phyloP scores from a whole-genome alignment of 306 rosid species.

The Notholithocarpus densiflorus region DNA sequence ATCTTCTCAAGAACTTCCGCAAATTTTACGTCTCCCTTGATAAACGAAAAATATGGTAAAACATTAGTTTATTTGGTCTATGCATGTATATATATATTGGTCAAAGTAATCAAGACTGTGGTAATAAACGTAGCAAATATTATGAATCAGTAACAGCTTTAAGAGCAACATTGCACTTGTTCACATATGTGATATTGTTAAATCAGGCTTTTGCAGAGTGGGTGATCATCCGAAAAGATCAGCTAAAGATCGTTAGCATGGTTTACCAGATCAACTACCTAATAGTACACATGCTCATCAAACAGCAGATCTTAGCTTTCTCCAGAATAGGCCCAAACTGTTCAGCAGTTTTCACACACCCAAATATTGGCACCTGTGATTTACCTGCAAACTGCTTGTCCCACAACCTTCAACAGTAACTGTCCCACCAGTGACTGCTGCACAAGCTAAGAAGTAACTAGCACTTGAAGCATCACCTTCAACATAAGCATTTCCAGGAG shows the following conservation, averaged over 20 bases:
- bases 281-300: too few species aligned
- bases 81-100: background rate
- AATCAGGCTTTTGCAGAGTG: too few species aligned
- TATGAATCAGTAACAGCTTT: too few species aligned
- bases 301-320: too few species aligned
- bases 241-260: too few species aligned
- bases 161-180: too few species aligned
- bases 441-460: slow-evolving; percentile 98
- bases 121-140: too few species aligned
- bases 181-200: too few species aligned
- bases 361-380: slow-evolving; percentile 7
- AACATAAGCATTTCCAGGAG: slow-evolving; percentile 90
- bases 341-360: too few species aligned
- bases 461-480: slow-evolving; percentile 99
- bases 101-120: background rate
- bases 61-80: background rate
- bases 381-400: slow-evolving; percentile 95
- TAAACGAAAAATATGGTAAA: slow-evolving; percentile 8
- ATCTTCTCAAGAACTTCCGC: slow-evolving; percentile 96
- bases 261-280: too few species aligned
- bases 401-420: slow-evolving; percentile 94
- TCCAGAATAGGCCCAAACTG: too few species aligned
- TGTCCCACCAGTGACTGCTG: slow-evolving; percentile 94
- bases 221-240: too few species aligned
- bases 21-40: slow-evolving; percentile 91